Evolutionary conservation across 768 basidiomycete species (phyloP).

Genomic region (Rhodotorula diobovata): DNA sequence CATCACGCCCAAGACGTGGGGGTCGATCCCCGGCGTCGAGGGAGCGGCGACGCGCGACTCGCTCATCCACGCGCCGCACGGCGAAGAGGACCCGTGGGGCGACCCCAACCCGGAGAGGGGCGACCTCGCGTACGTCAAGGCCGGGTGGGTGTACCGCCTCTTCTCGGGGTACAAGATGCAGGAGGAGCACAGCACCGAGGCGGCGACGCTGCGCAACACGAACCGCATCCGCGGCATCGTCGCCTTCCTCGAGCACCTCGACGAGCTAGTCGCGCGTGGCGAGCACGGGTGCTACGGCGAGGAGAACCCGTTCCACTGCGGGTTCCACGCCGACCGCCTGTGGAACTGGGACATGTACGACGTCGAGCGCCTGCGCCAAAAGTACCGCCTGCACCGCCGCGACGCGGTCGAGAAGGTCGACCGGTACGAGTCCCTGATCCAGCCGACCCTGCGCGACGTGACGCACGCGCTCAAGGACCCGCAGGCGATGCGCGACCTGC

Average conservation of each 20-base stretch:
- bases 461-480: background rate
- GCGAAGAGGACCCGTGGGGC: slow-evolving; percentile 1
- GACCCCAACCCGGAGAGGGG: slow-evolving; percentile 27
- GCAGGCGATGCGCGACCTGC: background rate
- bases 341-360: slow-evolving; percentile 40
- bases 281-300: slow-evolving; percentile 24
- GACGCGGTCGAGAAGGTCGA: slow-evolving; percentile 33
- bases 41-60: slow-evolving; percentile 23
- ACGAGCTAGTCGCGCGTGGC: slow-evolving; percentile 39
- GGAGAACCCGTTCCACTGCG: slow-evolving; percentile 30
- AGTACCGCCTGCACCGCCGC: slow-evolving; percentile 19
- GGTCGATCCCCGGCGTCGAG: slow-evolving; percentile 36
- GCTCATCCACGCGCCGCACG: slow-evolving; percentile 29
- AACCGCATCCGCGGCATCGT: slow-evolving; percentile 44
- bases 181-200: slow-evolving; percentile 38
- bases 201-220: slow-evolving; percentile 40
- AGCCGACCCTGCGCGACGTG: slow-evolving; percentile 3
- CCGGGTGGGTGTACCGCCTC: slow-evolving; percentile 44
- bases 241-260: slow-evolving; percentile 42
- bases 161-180: slow-evolving; percentile 42
- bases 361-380: slow-evolving; percentile 31
- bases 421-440: slow-evolving; percentile 22
- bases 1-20: slow-evolving; percentile 40
- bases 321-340: slow-evolving; percentile 28
- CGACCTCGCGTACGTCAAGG: slow-evolving; percentile 37